Base-by-base conservation (phyloP, 139 green algal genomes). In the Micromonas commoda region DNA sequence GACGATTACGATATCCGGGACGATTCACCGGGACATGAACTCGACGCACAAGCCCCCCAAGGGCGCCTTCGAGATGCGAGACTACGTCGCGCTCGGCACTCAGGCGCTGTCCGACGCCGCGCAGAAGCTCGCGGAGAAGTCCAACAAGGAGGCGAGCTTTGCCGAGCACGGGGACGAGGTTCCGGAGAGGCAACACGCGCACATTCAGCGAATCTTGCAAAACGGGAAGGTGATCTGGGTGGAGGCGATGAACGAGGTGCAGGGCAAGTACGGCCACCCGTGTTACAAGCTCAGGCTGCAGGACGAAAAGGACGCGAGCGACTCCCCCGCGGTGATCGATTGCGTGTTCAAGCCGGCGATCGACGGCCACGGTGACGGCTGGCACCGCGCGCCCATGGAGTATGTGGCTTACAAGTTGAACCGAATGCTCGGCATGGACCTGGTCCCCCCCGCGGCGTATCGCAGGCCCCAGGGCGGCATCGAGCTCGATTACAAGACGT, bases 351-450 rank as follows among this genome's bases (percentile, higher is more conserved):
- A 94, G 82, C 91, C 91, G 0, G 69, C 78, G 0, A 82, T 94
- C 54, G 81, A 89, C 33, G 90, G 89, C 24, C 84, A 96, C 73
- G 86, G 85, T 4, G 87, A 90, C 6, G 91, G 91, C 54, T 96
- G 91, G 91, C 91, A 96, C 80, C 82, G 91, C 19, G 86, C 85
- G 19, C 79, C 81, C 20, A 88, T 93, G n/a, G 91, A 96, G 82
- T 86, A 73, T 70, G 89, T 91, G 29, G 91, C 91, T 0, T 96
- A 96, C 74, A 80, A 90, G 66, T 86, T 96, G 26, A 94, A 92
- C 84, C 82, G 93, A 33, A 71, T 95, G 81, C 87, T 95, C 29
- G 90, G 90, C 3, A 88, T 95, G 85, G 90, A 95, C 82, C 65
- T 83, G 35, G 88, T 95, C 28, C 90, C 90, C 0, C 90, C 90